phyloP scores from a whole-genome alignment of 2,329 filamentous ascomycete species.

The Ophiostoma sp. region DNA sequence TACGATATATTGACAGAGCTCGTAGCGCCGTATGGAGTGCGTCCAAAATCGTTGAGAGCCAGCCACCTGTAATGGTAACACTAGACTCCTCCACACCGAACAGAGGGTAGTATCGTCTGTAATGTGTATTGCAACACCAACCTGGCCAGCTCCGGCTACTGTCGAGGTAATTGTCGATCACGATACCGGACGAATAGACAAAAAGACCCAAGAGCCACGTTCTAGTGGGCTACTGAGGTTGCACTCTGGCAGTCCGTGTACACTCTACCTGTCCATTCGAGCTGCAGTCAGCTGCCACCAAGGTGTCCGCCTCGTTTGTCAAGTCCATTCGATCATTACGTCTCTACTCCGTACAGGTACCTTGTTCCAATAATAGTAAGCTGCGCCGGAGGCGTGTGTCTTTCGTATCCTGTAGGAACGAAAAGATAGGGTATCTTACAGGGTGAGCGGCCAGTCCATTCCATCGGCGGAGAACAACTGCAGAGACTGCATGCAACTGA shows the following conservation, averaged over 20 bases:
- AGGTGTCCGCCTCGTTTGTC: neutral
- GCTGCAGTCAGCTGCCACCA: neutral
- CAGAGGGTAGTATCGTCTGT: neutral
- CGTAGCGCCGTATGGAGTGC: no score
- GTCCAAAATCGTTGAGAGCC: neutral
- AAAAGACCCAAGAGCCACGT: neutral
- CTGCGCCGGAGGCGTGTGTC: neutral
- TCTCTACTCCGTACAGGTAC: neutral
- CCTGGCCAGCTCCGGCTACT: no score
- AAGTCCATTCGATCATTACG: neutral
- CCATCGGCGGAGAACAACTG: neutral
- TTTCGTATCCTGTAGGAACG: neutral
- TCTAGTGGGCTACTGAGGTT: neutral
- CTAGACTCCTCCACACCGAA: neutral
- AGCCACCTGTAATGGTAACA: neutral
- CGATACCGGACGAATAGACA: constrained; percentile 7
- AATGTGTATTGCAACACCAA: neutral
- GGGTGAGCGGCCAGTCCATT: neutral
- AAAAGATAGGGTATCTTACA: neutral
- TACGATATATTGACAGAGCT: no score
- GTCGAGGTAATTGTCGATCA: neutral
- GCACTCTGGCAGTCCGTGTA: no score
- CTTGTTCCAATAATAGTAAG: neutral
- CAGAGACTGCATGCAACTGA: neutral
- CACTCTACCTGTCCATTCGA: no score